phyloP scores from a whole-genome alignment of 768 basidiomycete species.

The Myochromella boudieri region DNA sequence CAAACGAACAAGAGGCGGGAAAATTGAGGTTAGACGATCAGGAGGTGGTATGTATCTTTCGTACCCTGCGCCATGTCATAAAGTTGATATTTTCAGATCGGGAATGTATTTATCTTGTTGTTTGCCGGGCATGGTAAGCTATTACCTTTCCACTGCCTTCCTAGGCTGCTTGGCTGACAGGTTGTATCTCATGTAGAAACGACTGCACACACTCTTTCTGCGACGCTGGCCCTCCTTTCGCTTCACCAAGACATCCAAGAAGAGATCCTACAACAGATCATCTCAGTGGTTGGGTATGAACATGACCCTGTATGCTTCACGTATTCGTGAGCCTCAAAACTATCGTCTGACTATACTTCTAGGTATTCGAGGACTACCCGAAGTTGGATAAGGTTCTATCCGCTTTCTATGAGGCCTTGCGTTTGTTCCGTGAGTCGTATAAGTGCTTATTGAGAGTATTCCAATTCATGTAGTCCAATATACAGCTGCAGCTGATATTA shows the following conservation, averaged over 20 bases:
- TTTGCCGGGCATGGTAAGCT: slow-evolving; percentile 58
- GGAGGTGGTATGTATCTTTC: slow-evolving; percentile 33
- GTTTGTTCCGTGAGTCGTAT: slow-evolving; percentile 45
- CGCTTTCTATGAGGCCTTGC: slow-evolving; percentile 42
- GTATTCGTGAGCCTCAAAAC: not conserved
- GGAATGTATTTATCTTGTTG: slow-evolving; percentile 50
- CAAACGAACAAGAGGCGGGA: slow-evolving; percentile 41
- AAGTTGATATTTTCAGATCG: slow-evolving; percentile 34
- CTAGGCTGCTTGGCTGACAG: not conserved
- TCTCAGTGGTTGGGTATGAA: slow-evolving; percentile 30
- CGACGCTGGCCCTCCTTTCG: slow-evolving; percentile 39
- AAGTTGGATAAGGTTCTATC: slow-evolving; percentile 42
- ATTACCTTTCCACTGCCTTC: not conserved
- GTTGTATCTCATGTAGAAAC: slow-evolving; percentile 32
- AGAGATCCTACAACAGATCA: slow-evolving; percentile 38
- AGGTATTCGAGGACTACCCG: slow-evolving; percentile 40
- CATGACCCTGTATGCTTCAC: slow-evolving; percentile 28
- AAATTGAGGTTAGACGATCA: slow-evolving; percentile 39
- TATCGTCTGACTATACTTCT: not conserved
- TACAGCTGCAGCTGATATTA: slow-evolving; percentile 34
- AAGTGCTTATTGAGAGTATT: too few relatives aligned
- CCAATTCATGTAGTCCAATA: too few relatives aligned
- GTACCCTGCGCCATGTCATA: not conserved
- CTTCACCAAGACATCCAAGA: slow-evolving; percentile 42
- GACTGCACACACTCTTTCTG: slow-evolving; percentile 42